phyloP scores from a whole-genome alignment of 768 basidiomycete genomes.

The Tylopilus subfusipes region DNA sequence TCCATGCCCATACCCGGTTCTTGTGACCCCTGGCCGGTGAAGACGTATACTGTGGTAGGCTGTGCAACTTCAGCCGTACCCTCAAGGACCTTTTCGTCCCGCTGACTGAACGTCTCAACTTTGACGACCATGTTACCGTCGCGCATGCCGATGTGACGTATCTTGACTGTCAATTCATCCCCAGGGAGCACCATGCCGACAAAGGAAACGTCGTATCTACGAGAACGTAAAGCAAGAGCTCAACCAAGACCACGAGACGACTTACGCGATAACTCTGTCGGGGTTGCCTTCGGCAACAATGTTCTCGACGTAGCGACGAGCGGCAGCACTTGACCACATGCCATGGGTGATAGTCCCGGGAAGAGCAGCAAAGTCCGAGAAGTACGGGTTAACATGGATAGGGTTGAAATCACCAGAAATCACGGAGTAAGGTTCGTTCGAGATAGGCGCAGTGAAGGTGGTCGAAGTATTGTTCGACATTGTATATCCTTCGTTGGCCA shows the following conservation, averaged over 20 bases:
- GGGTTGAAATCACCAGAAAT: conserved; percentile 99
- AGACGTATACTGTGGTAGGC: conserved; percentile 90
- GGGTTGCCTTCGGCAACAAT: conserved; percentile 92
- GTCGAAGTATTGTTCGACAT: conserved; percentile 64
- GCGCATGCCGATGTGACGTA: conserved; percentile 88
- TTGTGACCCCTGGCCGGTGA: conserved; percentile 98
- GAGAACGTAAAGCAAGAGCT: conserved; percentile 2
- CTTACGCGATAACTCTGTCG: conserved; percentile 83
- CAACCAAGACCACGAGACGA: conserved; percentile 19
- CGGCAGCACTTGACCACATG: conserved; percentile 95
- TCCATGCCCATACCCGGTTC: conserved; percentile 99
- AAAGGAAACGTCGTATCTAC: conserved; percentile 88
- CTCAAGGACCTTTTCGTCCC: conserved; percentile 87
- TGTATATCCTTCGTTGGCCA: conserved; percentile 84
- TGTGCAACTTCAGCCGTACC: conserved; percentile 94
- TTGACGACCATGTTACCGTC: conserved; percentile 91
- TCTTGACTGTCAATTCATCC: conserved; percentile 80
- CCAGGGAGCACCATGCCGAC: conserved; percentile 96
- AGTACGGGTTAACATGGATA: conserved; percentile 98
- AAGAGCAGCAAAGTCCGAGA: conserved; percentile 87
- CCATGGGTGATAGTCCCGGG: conserved; percentile 98
- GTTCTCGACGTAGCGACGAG: conserved; percentile 87
- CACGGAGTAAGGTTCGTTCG: conserved; percentile 94
- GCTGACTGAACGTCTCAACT: conserved; percentile 79
- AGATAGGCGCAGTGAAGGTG: conserved; percentile 76